Conservation (phyloP, 2,329 filamentous ascomycete species). For the Gremmenia infestans region DNA sequence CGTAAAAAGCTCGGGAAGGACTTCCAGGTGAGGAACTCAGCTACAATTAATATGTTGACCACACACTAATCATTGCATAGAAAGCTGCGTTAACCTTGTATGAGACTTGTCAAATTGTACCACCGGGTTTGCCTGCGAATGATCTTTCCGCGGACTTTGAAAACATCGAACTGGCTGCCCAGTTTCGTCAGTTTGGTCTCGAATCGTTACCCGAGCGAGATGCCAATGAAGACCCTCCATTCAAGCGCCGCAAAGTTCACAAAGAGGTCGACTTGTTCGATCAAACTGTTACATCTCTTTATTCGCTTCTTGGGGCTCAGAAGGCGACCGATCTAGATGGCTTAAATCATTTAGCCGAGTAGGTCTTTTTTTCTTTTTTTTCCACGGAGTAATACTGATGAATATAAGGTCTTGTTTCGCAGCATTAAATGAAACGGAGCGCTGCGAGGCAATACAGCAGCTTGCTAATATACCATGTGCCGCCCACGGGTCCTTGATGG, state of each 20-base stretch:
- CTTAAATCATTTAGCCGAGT: constrained; percentile 44
- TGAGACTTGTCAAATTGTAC: constrained; percentile 14
- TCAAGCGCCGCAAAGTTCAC: constrained; percentile 31
- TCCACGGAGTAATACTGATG: neutral
- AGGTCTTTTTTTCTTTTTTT: constrained; percentile 29
- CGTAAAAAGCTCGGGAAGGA: constrained; percentile 16
- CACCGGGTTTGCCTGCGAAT: neutral
- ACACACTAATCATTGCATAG: constrained; percentile 15
- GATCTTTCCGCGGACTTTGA: constrained; percentile 16
- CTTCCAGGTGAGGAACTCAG: constrained; percentile 19
- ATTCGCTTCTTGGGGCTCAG: constrained; percentile 33
- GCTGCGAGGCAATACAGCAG: constrained; percentile 48
- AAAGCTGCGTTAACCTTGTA: constrained; percentile 16
- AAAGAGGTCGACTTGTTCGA: constrained; percentile 27
- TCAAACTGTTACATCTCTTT: constrained; percentile 31
- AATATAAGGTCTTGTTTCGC: constrained; percentile 39
- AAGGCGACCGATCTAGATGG: constrained; percentile 33
- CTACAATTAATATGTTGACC: neutral
- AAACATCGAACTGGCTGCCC: constrained; percentile 17
- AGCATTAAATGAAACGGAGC: constrained; percentile 42
- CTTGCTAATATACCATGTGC: constrained; percentile 56
- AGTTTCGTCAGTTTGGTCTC: constrained; percentile 22
- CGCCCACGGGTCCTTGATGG: constrained; percentile 41
- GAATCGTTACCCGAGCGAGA: neutral
- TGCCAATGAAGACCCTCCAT: constrained; percentile 14